A percentile compares a stretch with the other conserved stretches of the same genome.
Evolutionary conservation across 495 filamentous ascomycete genomes (phyloP).

Genomic region (Penicillium diatomitis): DNA sequence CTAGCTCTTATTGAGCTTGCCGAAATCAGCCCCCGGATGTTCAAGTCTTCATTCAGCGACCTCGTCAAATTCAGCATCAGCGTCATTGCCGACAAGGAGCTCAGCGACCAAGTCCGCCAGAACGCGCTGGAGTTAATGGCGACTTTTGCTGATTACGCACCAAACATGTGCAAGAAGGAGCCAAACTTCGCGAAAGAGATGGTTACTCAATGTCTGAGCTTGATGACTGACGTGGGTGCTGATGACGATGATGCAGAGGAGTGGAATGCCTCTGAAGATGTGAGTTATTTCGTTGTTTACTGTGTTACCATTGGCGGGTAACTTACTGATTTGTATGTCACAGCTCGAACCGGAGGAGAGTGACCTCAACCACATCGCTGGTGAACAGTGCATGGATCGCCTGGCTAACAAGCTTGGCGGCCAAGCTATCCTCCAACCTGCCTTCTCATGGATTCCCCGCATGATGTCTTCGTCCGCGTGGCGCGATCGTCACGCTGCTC

Average conservation of each 20-base stretch:
- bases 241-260: conserved; percentile 94
- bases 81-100: conserved; percentile 91
- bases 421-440: conserved; percentile 75
- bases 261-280: conserved; percentile 90
- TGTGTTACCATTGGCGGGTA: background rate
- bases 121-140: conserved; percentile 96
- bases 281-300: conserved; percentile 37
- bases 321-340: conserved; percentile 9
- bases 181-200: conserved; percentile 82
- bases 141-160: conserved; percentile 92
- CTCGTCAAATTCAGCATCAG: conserved; percentile 86
- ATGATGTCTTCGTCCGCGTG: conserved; percentile 96
- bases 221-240: conserved; percentile 97
- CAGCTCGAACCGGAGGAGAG: conserved; percentile 91
- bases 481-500: conserved; percentile 91
- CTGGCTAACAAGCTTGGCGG: conserved; percentile 96
- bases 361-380: conserved; percentile 94
- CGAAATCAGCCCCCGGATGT: conserved; percentile 90
- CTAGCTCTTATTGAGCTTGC: conserved; percentile 88
- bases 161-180: conserved; percentile 91
- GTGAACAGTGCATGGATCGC: conserved; percentile 98
- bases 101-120: conserved; percentile 81
- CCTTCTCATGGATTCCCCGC: conserved; percentile 90
- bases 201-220: conserved; percentile 95
- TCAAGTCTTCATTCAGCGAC: conserved; percentile 81